Base-by-base conservation (phyloP, 2,329 filamentous ascomycete species). In the Hymenoscyphus fraxineus region DNA sequence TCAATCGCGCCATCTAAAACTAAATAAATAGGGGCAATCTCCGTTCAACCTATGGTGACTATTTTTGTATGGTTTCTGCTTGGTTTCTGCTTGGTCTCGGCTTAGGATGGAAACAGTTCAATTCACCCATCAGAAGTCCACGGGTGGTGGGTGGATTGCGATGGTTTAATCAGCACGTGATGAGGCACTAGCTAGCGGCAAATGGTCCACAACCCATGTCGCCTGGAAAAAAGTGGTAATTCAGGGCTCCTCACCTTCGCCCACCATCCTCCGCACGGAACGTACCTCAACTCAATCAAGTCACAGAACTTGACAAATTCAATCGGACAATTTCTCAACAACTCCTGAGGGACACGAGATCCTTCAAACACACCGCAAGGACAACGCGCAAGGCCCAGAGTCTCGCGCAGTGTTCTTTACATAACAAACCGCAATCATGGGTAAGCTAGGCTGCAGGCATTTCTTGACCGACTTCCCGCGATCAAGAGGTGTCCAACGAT, bases 341-440 rank as follows among this genome's bases (percentile, higher is more conserved):
- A 62, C 12, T 22, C 5, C 19, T 67, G 70, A 71, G 69, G 71
- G 68, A 67, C 63, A 57, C 63, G 16, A 31, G 22, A 65, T 69
- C 68, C 70, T 73, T 71, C 69, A 66, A 61, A 61, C 51, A 40
- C 64, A 38, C 55, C 38, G 35, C 35, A 61, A 64, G 68, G 72
- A 74, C 70, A 70, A 69, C 65, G 72, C 73, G 71, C 73, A 73
- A 71, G 71, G 64, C 65, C 66, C 65, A 55, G 59, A 68, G 66
- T 67, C 70, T 68, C 71, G 82, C 81, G 81, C 80, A 77, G 79
- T 72, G 76, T 77, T 76, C 67, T 32, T 67, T 57, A 27, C 27
- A 2, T 27, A 72, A 73, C 75, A 76, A 78, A 79, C 80, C 83
- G 83, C 83, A 84, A 87, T 80, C 81, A 87, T 87, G 84, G 81